These are phyloP conservation scores for Magnolia officinalis DNA, from an alignment of 164 flowering plant species.

Conservation along the genomic window DNA sequence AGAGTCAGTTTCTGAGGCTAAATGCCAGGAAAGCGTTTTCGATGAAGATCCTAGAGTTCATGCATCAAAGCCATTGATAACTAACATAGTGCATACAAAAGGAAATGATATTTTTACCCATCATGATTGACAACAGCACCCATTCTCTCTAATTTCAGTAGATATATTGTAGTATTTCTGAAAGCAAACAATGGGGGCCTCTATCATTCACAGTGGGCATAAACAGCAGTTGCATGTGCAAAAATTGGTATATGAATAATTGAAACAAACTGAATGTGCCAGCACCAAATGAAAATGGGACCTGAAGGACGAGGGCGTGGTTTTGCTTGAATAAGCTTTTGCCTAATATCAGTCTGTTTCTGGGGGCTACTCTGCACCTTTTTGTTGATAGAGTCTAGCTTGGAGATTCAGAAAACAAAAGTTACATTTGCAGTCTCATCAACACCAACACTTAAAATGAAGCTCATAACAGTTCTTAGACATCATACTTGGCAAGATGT, in stretches of 20 bases:
- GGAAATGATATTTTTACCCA: neutral
- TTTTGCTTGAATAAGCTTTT: slow-evolving; percentile 47
- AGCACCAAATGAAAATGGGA: slow-evolving; percentile 18
- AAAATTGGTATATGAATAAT: neutral
- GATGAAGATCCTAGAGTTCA: slow-evolving; percentile 52
- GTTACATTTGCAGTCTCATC: neutral
- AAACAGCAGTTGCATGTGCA: too few relatives aligned
- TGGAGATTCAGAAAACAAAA: slow-evolving; percentile 2
- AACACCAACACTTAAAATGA: neutral
- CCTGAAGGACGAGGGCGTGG: slow-evolving; percentile 68
- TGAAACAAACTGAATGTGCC: neutral
- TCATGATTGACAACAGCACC: neutral
- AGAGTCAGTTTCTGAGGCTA: slow-evolving; percentile 77
- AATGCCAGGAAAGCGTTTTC: slow-evolving; percentile 91
- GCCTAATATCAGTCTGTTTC: slow-evolving; percentile 47
- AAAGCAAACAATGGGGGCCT: too few relatives aligned
- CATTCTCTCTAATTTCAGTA: too few relatives aligned
- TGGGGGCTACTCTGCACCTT: slow-evolving; percentile 80
- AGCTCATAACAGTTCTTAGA: neutral
- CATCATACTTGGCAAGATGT: slow-evolving; percentile 78
- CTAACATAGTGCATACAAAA: neutral
- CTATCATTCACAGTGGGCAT: too few relatives aligned
- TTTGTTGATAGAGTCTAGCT: slow-evolving; percentile 66
- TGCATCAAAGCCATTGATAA: neutral
- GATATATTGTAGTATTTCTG: too few relatives aligned